These are phyloP conservation scores for Suillus cothurnatus DNA, from an alignment of 768 basidiomycete genomes.

Conservation along the genomic window DNA sequence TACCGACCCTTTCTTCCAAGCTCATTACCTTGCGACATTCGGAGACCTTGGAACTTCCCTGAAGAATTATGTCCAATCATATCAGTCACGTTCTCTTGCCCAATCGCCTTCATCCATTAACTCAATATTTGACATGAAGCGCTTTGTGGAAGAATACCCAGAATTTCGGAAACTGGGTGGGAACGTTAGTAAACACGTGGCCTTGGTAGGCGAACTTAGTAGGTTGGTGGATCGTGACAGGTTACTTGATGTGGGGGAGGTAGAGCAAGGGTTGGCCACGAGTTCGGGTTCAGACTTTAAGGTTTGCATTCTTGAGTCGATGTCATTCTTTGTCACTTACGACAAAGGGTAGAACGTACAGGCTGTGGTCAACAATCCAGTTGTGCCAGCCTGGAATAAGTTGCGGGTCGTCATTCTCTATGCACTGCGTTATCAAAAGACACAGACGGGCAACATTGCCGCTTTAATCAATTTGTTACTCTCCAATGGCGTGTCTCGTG, in stretches of 20 bases:
- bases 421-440: conserved; percentile 93
- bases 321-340: conserved; percentile 5
- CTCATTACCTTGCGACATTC: conserved; percentile 89
- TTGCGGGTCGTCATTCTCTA: conserved; percentile 89
- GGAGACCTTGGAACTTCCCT: conserved; percentile 93
- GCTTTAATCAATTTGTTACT: conserved; percentile 74
- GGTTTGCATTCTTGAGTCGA: conserved; percentile 43
- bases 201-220: conserved; percentile 94
- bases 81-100: conserved; percentile 80
- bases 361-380: conserved; percentile 66
- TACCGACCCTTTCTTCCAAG: conserved; percentile 93
- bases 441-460: conserved; percentile 78
- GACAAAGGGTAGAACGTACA: conserved; percentile 68
- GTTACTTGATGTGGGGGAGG: conserved; percentile 87
- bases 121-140: conserved; percentile 96
- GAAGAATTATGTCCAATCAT: conserved; percentile 91
- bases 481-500: conserved; percentile 72
- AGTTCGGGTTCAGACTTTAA: conserved; percentile 88
- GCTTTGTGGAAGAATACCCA: conserved; percentile 96
- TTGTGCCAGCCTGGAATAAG: conserved; percentile 78
- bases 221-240: conserved; percentile 85
- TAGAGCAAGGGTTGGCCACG: conserved; percentile 95
- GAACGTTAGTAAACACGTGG: conserved; percentile 98
- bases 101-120: conserved; percentile 82
- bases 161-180: conserved; percentile 96